Conservation (phyloP, 441 rosid species). For the Populus hybrid region DNA sequence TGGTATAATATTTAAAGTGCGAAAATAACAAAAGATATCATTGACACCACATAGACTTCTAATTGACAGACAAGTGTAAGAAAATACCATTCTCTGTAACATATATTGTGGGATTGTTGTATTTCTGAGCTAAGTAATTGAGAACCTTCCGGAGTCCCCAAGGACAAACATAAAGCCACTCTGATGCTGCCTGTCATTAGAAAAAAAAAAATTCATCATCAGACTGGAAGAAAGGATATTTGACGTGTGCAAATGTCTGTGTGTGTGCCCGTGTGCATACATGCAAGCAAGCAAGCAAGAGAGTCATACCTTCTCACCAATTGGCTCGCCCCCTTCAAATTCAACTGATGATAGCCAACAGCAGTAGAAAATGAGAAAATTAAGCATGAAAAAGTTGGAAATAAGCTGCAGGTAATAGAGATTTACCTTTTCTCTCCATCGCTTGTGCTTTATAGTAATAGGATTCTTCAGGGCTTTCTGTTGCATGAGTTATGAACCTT, state of each 20-base stretch:
- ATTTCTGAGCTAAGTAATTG: slow-evolving; percentile 56
- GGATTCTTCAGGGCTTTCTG: slow-evolving; percentile 40
- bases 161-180: slow-evolving; percentile 88
- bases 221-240: neutral
- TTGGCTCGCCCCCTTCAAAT: slow-evolving; percentile 73
- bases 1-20: neutral
- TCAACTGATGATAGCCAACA: slow-evolving; percentile 41
- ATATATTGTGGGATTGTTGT: slow-evolving; percentile 59
- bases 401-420: neutral
- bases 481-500: slow-evolving; percentile 59
- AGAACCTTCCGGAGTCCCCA: slow-evolving; percentile 86
- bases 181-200: slow-evolving; percentile 83
- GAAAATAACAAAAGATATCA: neutral
- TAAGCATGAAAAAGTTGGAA: neutral
- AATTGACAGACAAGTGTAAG: neutral
- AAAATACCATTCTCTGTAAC: slow-evolving; percentile 76
- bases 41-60: neutral
- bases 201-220: slow-evolving; percentile 16
- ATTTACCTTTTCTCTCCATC: slow-evolving; percentile 59
- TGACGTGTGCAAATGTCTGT: neutral
- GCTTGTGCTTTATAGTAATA: slow-evolving; percentile 53
- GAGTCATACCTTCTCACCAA: slow-evolving; percentile 68
- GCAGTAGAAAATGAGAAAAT: slow-evolving; percentile 1
- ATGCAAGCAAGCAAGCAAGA: neutral
- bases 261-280: neutral